phyloP scores from a whole-genome alignment of 805 yeast genomes.

The Jamesozyma piceae region DNA sequence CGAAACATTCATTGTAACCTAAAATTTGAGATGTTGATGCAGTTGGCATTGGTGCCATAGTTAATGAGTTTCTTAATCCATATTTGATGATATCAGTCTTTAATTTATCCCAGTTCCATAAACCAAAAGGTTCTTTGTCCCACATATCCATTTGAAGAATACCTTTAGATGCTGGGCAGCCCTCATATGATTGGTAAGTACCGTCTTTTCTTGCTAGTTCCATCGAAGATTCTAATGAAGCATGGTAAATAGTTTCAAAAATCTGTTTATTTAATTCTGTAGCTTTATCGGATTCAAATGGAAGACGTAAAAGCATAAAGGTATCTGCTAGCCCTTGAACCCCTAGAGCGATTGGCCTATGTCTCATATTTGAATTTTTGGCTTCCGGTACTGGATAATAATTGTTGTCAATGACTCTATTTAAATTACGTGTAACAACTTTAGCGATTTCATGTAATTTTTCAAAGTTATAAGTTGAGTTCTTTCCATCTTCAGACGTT shows the following conservation, averaged over 20 bases:
- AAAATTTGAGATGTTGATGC: conserved; percentile 94
- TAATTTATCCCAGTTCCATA: conserved; percentile 76
- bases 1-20: conserved; percentile 90
- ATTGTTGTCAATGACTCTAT: conserved; percentile 73
- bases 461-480: conserved; percentile 53
- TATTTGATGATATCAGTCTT: conserved; percentile 46
- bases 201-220: conserved; percentile 69
- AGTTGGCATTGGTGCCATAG: conserved; percentile 95
- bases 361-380: conserved; percentile 56
- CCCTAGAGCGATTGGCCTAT: conserved; percentile 89
- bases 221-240: conserved; percentile 74
- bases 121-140: conserved; percentile 62
- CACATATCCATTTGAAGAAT: conserved; percentile 78
- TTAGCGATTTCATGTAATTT: conserved; percentile 67
- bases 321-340: conserved; percentile 95
- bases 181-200: conserved; percentile 58
- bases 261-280: conserved; percentile 66
- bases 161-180: conserved; percentile 87
- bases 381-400: conserved; percentile 77
- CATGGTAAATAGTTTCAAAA: conserved; percentile 94
- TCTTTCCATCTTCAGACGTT: conserved; percentile 33
- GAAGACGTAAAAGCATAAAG: conserved; percentile 65
- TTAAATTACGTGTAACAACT: conserved; percentile 66
- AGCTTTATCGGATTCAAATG: conserved; percentile 86
- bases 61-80: conserved; percentile 77